Conservation (phyloP, 768 basidiomycete genomes). For the Ramaria sp. region DNA sequence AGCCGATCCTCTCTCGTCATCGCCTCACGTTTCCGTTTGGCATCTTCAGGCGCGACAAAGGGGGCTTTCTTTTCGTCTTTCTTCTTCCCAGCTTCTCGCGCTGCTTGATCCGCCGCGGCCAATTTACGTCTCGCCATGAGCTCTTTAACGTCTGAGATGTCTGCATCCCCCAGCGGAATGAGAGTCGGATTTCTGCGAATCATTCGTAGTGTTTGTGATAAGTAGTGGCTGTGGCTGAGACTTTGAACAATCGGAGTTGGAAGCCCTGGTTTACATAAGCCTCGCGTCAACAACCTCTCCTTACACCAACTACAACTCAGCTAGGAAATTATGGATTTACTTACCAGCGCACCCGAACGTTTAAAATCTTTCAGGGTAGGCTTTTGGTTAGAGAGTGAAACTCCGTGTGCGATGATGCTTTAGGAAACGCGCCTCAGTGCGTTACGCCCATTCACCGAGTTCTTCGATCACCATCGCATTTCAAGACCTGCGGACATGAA, state of each 20-base stretch:
- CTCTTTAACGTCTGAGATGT: conserved; percentile 71
- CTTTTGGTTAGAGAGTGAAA: conserved; percentile 8
- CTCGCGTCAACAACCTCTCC: conserved; percentile 4
- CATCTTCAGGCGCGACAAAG: conserved; percentile 24
- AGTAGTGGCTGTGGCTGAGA: conserved; percentile 13
- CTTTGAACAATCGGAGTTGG: conserved; percentile 5
- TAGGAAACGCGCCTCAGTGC: conserved; percentile 76
- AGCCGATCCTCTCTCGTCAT: conserved; percentile 25
- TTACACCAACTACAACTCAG: conserved; percentile 4
- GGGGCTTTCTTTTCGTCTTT: conserved; percentile 9
- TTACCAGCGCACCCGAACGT: conserved; percentile 56
- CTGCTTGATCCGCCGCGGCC: conserved; percentile 10
- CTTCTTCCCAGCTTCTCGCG: conserved; percentile 9
- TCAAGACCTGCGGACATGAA: conserved; percentile 80
- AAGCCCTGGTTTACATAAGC: background rate
- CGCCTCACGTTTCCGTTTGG: conserved; percentile 24
- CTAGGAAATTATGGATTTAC: conserved; percentile 41
- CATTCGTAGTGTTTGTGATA: conserved; percentile 27
- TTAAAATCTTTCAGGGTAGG: conserved; percentile 62
- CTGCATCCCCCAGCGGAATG: conserved; percentile 64
- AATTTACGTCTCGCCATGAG: conserved; percentile 30
- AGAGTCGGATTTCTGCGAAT: conserved; percentile 70
- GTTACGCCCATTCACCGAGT: conserved; percentile 61
- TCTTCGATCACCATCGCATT: conserved; percentile 75
- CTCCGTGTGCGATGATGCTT: background rate